A percentile compares a stretch with the other conserved stretches of the same genome.
These are phyloP conservation scores for Pseudogymnoascus pannorum DNA, from an alignment of 2,329 filamentous ascomycete genomes.

Conservation along the genomic window DNA sequence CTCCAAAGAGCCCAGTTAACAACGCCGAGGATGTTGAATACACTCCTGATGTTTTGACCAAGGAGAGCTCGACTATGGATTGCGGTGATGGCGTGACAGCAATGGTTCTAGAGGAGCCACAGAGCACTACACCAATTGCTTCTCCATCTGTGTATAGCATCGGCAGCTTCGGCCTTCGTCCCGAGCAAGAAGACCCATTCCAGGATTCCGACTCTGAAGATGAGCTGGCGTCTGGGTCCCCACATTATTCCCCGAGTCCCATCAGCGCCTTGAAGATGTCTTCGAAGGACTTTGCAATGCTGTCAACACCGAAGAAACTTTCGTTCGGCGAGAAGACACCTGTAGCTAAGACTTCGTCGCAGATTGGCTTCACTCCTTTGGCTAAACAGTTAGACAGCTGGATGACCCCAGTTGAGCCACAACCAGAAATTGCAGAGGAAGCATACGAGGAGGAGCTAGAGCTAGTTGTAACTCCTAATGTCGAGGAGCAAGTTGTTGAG, in stretches of 20 bases:
- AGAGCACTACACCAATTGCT: constrained; percentile 19
- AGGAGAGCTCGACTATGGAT: constrained; percentile 16
- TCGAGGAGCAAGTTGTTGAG: constrained; percentile 20
- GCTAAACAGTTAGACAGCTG: constrained; percentile 55
- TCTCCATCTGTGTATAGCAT: constrained; percentile 20
- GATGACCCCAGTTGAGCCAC: constrained; percentile 39
- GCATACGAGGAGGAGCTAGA: background rate
- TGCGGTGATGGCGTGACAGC: constrained; percentile 14
- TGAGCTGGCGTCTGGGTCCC: constrained; percentile 35
- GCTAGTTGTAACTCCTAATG: constrained; percentile 18
- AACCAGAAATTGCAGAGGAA: constrained; percentile 2
- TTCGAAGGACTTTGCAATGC: constrained; percentile 26
- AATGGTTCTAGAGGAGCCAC: background rate
- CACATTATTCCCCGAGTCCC: constrained; percentile 22
- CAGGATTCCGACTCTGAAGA: constrained; percentile 50
- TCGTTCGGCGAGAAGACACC: constrained; percentile 14
- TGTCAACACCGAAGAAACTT: constrained; percentile 14
- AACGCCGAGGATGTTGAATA: background rate
- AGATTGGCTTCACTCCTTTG: constrained; percentile 56
- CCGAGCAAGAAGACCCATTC: constrained; percentile 40
- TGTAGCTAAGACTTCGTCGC: constrained; percentile 16
- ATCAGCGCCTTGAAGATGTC: constrained; percentile 23
- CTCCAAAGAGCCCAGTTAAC: background rate
- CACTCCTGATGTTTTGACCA: constrained; percentile 11
- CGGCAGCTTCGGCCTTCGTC: constrained; percentile 36